Evolutionary conservation across 805 yeast species (phyloP), one percentile per base, ranked within the genome.

Genomic region (Hanseniaspora singularis): DNA sequence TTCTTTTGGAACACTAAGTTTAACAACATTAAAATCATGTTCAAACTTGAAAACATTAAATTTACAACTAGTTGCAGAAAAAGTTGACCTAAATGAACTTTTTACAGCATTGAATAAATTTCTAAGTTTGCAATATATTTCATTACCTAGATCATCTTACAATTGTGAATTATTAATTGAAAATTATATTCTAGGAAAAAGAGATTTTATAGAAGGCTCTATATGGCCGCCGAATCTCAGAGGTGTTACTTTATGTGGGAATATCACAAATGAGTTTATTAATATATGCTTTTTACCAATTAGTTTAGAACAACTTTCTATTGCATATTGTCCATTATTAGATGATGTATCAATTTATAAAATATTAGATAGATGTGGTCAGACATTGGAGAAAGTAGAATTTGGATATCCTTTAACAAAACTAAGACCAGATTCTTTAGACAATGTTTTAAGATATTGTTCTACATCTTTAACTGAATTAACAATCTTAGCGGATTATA

Each of bases 351-450:
- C 94, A 0, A 67, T 88, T 18, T 75, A 77, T 52, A 68, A 70
- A 23, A 63, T 89, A 48, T 62, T 87, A 15, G 64, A 68, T 27
- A 72, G 73, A 38, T 70, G 81, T 38, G 97, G 97, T 0, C 70
- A 67, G 23, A 73, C 77, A 50, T 63, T 89, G 45, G 73, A 67
- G 30, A 69, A 74, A 22, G 65, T 89, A 20, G 72, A 78, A 38
- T 76, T 88, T 20, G 78, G 76, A 51, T 92, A 84, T 57, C 98
- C 98, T 2, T 77, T 89, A 88, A 96, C 95, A 0, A 76, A 79
- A 1, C 64, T 89, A 27, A 68, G 72, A 27, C 76, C 73, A 9
- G 73, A 75, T 51, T 77, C 94, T 0, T 65, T 88, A 54, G 96
- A 92, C 61, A 66, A 71, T 42, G 71, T 84, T 1, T 79, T 89